Evolutionary conservation across 768 basidiomycete genomes (phyloP), one percentile per base, ranked within the genome.

Genomic region (Phlebiopsis flavidoalba): DNA sequence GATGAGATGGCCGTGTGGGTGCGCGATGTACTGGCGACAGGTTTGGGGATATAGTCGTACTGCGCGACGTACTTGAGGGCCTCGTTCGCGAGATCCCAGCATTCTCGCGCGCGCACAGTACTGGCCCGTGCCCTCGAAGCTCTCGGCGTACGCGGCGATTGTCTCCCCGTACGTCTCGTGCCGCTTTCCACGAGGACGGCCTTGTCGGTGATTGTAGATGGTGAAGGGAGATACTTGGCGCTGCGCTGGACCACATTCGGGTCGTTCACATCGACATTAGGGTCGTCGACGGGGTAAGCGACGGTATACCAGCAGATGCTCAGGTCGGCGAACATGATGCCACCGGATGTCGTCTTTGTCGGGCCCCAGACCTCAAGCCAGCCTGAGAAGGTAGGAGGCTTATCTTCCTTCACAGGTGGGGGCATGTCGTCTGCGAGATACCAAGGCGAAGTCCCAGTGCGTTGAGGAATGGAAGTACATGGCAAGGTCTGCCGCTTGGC

Each of bases 71-170:
- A 72, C 57, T 75, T 74, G 58, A 85, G 72, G 31, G 75, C 82
- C 69, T 83, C 77, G 63, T 74, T 71, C 15, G 83, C 83, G 35
- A 85, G 67, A 71, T 83, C 82, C 83, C 83, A 85, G 67, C 83
- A 83, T 64, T 83, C 82, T 40, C 82, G n/a, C 81, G 24, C 77
- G 77, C n/a, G 73, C 81, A 59, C 82, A 79, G 54, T 74, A 77
- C 58, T 72, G 63, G 5, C 79, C 78, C 0, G 75, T 70, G 3
- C 70, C 77, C 43, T 74, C 73, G 63, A 77, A 83, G 26, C 71
- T 68, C 65, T 80, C 78, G 17, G 80, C 83, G 64, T 76, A 84
- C 22, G 70, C 69, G 0, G 79, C 81, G 43, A 84, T 71, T 0
- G 74, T 74, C 53, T 80, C 78, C 36, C 82, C 83, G 64, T 83